These are phyloP conservation scores for Mycena belliarum DNA, from an alignment of 768 basidiomycete species.

Conservation along the genomic window DNA sequence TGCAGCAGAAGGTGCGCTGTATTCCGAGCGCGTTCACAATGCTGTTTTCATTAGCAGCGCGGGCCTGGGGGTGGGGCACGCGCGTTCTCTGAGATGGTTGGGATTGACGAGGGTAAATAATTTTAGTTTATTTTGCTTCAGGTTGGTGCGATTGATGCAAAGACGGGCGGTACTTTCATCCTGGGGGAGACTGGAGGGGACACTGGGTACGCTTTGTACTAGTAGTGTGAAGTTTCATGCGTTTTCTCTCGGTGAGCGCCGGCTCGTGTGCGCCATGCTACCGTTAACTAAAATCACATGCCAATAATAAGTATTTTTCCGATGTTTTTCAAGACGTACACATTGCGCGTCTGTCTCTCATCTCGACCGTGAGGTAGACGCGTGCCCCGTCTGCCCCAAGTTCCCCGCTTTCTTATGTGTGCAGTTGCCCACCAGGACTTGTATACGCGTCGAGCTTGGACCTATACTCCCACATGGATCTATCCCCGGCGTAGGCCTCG, in stretches of 20 bases:
- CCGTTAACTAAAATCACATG: not conserved
- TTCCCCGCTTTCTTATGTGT: not conserved
- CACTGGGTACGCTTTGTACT: too few relatives aligned
- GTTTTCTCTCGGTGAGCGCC: too few relatives aligned
- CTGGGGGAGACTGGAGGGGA: not conserved
- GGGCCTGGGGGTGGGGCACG: constrained; percentile 44
- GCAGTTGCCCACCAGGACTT: too few relatives aligned
- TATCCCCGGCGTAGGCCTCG: too few relatives aligned
- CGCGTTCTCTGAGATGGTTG: constrained; percentile 44
- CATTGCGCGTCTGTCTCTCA: not conserved
- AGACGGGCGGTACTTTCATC: constrained; percentile 9
- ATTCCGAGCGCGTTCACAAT: not conserved
- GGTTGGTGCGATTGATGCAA: constrained; percentile 10
- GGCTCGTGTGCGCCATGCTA: too few relatives aligned
- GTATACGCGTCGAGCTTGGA: too few relatives aligned
- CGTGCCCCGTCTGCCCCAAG: not conserved
- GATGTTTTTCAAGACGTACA: not conserved
- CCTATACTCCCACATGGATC: too few relatives aligned
- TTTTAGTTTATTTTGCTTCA: not conserved
- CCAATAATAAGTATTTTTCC: not conserved
- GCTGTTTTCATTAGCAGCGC: constrained; percentile 8
- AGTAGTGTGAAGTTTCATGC: too few relatives aligned
- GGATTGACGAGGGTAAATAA: constrained; percentile 16
- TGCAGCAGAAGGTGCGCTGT: constrained; percentile 27
- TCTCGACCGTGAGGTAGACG: not conserved